Evolutionary conservation across 257 asterid genomes (phyloP), one percentile per base, ranked within the genome.

Genomic region (Penstemon eatonii): DNA sequence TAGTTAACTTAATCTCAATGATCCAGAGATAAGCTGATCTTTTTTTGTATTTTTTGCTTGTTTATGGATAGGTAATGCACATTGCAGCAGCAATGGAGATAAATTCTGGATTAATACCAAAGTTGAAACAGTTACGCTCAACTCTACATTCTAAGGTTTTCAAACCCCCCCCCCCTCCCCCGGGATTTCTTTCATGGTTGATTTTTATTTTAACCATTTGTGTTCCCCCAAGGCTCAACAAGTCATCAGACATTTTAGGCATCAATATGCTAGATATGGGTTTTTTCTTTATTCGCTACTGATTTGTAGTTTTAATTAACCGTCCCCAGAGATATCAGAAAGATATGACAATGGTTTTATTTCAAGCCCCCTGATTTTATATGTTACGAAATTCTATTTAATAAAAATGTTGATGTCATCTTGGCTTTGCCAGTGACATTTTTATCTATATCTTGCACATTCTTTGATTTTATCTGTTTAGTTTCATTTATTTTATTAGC

Each of bases 41-140:
- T 59, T 49, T 75, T 15, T 15, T 15, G 18, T 15, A 41, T 53
- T 42, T 44, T 65, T 73, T 56, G 41, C 38, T 67, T 66, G 43
- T 70, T 56, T 15, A 60, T 71, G 45, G 56, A 50, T 65, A 94
- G 99, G 99, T 94, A 67, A 94, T 94, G 99, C 99, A 94, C 73
- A 94, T 94, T 79, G 99, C 97, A 52, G 99, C 96, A 49, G 99
- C 91, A 42, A 70, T 80, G 79, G 99, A 94, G 84, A 81, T 89
- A 69, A 91, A 94, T 78, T 79, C 89, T 67, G 73, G 89, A 80
- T 83, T 94, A 72, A 56, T 91, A 65, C 99, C 96, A 37, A 94
- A 83, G 66, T 73, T 94, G 88, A 89, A 90, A 79, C 96, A 87
- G 75, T 80, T 94, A 76, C 96, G 89, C 66, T 67, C 92, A 5